These are phyloP conservation scores for Senna siamea DNA, from an alignment of 306 rosid species.

Conservation along the genomic window DNA sequence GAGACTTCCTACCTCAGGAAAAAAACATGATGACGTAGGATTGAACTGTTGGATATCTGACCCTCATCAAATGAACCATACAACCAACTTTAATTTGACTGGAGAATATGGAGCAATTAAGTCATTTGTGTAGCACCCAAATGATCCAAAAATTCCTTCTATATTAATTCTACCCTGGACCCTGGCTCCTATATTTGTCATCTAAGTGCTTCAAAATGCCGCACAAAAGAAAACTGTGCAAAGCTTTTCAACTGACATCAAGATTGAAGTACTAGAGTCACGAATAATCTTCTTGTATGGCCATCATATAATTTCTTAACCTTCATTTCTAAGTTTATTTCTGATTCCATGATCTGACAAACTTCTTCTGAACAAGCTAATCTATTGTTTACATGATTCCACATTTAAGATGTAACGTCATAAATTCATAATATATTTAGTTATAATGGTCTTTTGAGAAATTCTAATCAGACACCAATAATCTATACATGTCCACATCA, in stretches of 20 bases:
- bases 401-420: not conserved
- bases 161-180: not conserved
- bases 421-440: not conserved
- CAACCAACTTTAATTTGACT: not conserved
- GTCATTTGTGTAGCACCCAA: not conserved
- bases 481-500: not conserved
- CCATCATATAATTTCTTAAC: not conserved
- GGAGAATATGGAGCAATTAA: not conserved
- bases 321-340: not conserved
- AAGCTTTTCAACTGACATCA: not conserved
- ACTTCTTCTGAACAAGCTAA: not conserved
- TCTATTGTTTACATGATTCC: not conserved
- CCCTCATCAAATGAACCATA: not conserved
- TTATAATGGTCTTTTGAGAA: not conserved
- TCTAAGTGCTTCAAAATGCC: conserved; percentile 6
- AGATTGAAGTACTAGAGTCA: not conserved
- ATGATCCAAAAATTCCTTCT: not conserved
- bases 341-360: not conserved
- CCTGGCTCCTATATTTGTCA: not conserved
- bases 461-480: not conserved
- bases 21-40: too few species aligned
- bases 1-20: too few species aligned
- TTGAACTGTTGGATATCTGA: too few species aligned
- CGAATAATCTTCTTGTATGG: not conserved
- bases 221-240: not conserved